phyloP scores from a whole-genome alignment of 768 basidiomycete species.

The Mycena capillaripes region DNA sequence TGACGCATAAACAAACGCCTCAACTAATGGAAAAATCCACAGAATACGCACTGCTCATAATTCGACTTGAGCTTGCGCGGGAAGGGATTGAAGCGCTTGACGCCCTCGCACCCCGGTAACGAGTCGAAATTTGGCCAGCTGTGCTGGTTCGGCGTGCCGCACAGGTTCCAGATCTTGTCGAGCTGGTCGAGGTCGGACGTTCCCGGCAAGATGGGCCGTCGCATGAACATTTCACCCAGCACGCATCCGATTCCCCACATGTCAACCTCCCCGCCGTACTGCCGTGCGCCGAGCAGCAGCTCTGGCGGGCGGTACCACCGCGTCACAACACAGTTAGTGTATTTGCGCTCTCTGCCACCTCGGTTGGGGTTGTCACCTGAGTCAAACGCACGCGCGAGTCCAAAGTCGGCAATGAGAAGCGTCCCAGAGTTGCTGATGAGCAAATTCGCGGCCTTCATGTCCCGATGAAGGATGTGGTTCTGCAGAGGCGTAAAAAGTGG shows the following conservation, averaged over 20 bases:
- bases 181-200: slow-evolving; percentile 93
- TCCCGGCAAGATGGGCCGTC: slow-evolving; percentile 89
- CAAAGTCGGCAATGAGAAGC: slow-evolving; percentile 94
- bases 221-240: slow-evolving; percentile 95
- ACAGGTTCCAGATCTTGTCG: slow-evolving; percentile 90
- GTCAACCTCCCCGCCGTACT: slow-evolving; percentile 95
- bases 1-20: slow-evolving; percentile 19
- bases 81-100: slow-evolving; percentile 67
- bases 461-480: slow-evolving; percentile 98
- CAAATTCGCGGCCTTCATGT: slow-evolving; percentile 98
- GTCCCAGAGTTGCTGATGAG: slow-evolving; percentile 90
- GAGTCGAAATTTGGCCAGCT: slow-evolving; percentile 84
- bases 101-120: slow-evolving; percentile 85
- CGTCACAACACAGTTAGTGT: slow-evolving; percentile 96
- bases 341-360: slow-evolving; percentile 71
- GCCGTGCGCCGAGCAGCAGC: slow-evolving; percentile 87
- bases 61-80: slow-evolving; percentile 67
- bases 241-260: slow-evolving; percentile 99
- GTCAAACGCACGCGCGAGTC: slow-evolving; percentile 89
- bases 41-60: slow-evolving; percentile 70
- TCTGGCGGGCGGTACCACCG: slow-evolving; percentile 97
- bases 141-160: slow-evolving; percentile 88
- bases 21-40: slow-evolving; percentile 24
- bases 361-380: slow-evolving; percentile 56
- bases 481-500: slow-evolving; percentile 47